Percentiles rank a stretch among this genome's conserved stretches.
phyloP scores from a whole-genome alignment of 371 early-diverging fungal genomes.

The Mortierella sp. region DNA sequence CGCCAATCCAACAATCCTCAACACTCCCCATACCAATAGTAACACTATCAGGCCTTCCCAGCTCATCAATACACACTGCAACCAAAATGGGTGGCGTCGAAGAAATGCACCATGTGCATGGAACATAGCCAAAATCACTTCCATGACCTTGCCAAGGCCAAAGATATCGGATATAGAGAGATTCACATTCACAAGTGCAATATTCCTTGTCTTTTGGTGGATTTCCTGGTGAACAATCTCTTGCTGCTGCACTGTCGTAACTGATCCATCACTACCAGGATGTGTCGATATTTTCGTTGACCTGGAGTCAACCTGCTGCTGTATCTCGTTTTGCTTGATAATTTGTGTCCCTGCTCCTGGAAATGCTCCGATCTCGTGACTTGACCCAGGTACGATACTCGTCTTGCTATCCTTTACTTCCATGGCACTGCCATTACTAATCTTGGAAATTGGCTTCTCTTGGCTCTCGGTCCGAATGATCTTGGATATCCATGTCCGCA shows the following conservation, averaged over 20 bases:
- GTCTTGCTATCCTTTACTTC: neutral
- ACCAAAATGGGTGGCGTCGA: conserved; percentile 42
- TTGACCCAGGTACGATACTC: neutral
- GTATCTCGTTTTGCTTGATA: neutral
- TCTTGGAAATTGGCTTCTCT: neutral
- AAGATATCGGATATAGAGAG: conserved; percentile 36
- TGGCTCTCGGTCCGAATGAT: conserved; percentile 11
- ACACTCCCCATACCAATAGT: conserved; percentile 37
- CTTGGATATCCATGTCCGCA: conserved; percentile 46
- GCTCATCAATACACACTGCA: conserved; percentile 26
- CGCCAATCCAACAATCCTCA: conserved; percentile 42
- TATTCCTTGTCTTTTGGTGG: conserved; percentile 38
- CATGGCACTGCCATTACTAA: neutral
- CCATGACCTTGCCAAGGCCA: conserved; percentile 43
- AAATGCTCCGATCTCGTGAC: neutral
- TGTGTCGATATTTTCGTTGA: neutral
- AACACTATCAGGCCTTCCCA: conserved; percentile 40
- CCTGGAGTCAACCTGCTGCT: neutral
- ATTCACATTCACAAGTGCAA: conserved; percentile 39
- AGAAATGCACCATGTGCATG: conserved; percentile 47
- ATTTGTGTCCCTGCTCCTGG: neutral
- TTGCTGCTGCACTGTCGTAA: conserved; percentile 22
- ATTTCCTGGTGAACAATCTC: conserved; percentile 38
- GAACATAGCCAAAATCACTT: conserved; percentile 32
- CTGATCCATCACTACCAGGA: neutral